Conservation (phyloP, 495 filamentous ascomycete species). For the Aspergillus carlsbadensis region DNA sequence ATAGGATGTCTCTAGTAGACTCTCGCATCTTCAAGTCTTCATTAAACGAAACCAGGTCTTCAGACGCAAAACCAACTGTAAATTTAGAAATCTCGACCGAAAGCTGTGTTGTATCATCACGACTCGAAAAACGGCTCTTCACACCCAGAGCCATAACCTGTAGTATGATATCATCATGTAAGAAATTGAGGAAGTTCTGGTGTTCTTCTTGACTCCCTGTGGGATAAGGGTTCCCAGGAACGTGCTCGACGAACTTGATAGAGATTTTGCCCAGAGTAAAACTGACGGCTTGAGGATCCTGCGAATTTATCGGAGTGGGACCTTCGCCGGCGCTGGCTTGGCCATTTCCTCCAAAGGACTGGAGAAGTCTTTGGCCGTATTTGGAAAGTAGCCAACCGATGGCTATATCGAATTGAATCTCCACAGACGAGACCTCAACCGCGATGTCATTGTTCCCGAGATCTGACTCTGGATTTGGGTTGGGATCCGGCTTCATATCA, state of each 20-base stretch:
- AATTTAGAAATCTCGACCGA: slow-evolving; percentile 59
- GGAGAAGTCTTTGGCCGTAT: slow-evolving; percentile 53
- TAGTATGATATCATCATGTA: slow-evolving; percentile 40
- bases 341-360: slow-evolving; percentile 31
- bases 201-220: slow-evolving; percentile 11
- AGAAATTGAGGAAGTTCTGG: slow-evolving; percentile 20
- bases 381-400: slow-evolving; percentile 65
- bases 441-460: slow-evolving; percentile 37
- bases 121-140: slow-evolving; percentile 23
- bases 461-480: background rate
- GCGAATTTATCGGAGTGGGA: slow-evolving; percentile 14
- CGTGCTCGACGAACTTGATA: slow-evolving; percentile 63
- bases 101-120: slow-evolving; percentile 25
- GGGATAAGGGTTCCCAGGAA: slow-evolving; percentile 44
- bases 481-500: slow-evolving; percentile 3
- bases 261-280: slow-evolving; percentile 55
- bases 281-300: slow-evolving; percentile 41
- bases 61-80: slow-evolving; percentile 68
- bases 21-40: slow-evolving; percentile 64
- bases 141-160: slow-evolving; percentile 28
- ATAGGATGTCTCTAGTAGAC: slow-evolving; percentile 62
- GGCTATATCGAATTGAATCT: slow-evolving; percentile 65
- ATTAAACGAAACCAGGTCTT: slow-evolving; percentile 74
- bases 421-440: slow-evolving; percentile 54
- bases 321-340: slow-evolving; percentile 16